Evolutionary conservation across 2,329 filamentous ascomycete species (phyloP), one percentile per base, ranked within the genome.

Genomic region (Alternaria hordeiaustralica): DNA sequence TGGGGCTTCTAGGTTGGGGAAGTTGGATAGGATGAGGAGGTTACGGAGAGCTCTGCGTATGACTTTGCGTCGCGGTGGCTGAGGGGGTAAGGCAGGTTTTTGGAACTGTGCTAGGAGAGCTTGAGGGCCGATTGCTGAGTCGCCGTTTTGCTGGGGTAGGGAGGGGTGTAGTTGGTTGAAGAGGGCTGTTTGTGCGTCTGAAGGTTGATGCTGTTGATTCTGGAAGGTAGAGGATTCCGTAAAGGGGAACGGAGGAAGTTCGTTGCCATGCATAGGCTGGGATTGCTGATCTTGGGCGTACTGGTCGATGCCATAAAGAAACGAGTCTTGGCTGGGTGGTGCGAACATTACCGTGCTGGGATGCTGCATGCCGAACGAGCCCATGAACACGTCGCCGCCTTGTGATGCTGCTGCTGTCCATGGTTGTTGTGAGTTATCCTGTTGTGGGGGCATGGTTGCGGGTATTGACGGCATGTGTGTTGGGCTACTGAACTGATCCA

Each of bases 21-120:
- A 77, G 9, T 81, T 79, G 10, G 79, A 82, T 11, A 92, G 82
- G 56, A 88, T 86, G 6, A 89, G 81, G 10, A 89, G 82, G 57
- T 87, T 87, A 28, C 87, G 84, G 18, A 86, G 85, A 10, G 85
- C 85, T 28, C 87, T 78, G 71, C 84, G 84, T 65, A 84, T 82
- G 13, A 82, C 71, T 58, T 75, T 78, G 36, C 69, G 71, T 11
- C 71, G 71, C 1, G 71, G 72, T n/a, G 70, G 75, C 6, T 63
- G 53, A 9, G 71, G 71, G 5, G 67, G 69, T 10, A 64, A 18
- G 30, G 70, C 61, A 5, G 63, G 71, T 11, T 61, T 64, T 58
- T 74, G 75, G 44, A 71, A 70, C 44, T 71, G 70, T 9, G 71
- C 56, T 30, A 75, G 68, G 10, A 75, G 69, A 25, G 64, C 60